Evolutionary conservation across 495 filamentous ascomycete species (phyloP), one percentile per base, ranked within the genome.

Genomic region (Acidomyces sp.): DNA sequence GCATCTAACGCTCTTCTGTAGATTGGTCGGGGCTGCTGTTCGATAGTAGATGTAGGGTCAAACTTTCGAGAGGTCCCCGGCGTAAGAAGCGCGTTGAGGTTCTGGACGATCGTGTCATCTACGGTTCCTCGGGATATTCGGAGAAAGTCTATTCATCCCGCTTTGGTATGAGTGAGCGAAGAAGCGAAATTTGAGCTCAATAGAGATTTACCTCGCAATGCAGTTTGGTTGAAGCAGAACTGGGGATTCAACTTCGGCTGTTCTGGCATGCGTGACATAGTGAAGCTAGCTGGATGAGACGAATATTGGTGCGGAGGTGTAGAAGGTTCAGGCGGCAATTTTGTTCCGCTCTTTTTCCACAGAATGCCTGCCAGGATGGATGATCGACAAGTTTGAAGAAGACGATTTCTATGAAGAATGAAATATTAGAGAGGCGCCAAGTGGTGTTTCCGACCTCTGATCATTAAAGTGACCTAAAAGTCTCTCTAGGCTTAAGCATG

Each of bases 31-130:
- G 43, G 41, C 24, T 76, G 70, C 19, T 75, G 70, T 3, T 71
- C 60, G 1, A 67, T 61, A 4, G 84, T 93, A 1, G 83, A 85
- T 0, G 78, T 67, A 12, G 90, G 84, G 48, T 93, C 81, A 56
- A 93, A 97, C 6, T 73, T 72, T 16, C 62, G 57, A 19, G 54
- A 65, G 5, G 39, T 43, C 12, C 82, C 65, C 0, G 90, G 90
- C 2, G 81, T 87, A 24, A 85, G 61, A 18, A 97, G 69, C 2
- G 85, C 84, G 63, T 97, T 97, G 29, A 97, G 70, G 48, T 93
- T 85, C 56, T 94, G 88, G 1, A 75, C 76, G 50, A 97, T 94
- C 12, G 81, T 82, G 56, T 97, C 90, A 56, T 97, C 90, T 48
- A 94, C 82, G 18, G 82, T 72, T 41, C 72, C 69, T 41, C 90